phyloP scores from a whole-genome alignment of 1,284 basidiomycete genomes.

The Stereum hirsutum region DNA sequence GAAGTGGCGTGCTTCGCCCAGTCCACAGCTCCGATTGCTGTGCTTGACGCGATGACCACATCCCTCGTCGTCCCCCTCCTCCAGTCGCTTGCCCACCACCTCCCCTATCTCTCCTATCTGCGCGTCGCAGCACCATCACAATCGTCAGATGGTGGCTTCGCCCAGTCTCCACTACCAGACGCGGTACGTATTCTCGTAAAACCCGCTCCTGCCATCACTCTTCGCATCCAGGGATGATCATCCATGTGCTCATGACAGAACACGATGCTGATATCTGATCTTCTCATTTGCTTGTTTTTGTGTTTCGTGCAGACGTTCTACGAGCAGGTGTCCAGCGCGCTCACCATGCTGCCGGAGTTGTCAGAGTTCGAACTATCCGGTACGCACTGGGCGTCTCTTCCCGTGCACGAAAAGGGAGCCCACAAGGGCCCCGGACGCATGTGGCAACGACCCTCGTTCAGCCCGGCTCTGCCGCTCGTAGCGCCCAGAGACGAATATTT shows the following conservation, averaged over 20 bases:
- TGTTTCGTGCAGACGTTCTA: slow-evolving; percentile 46
- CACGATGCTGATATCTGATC: too few relatives aligned
- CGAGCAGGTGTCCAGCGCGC: slow-evolving; percentile 42
- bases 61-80: slow-evolving; percentile 22
- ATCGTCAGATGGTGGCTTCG: slow-evolving; percentile 21
- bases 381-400: slow-evolving; percentile 50
- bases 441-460: slow-evolving; percentile 45
- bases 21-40: slow-evolving; percentile 15
- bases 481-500: slow-evolving; percentile 16
- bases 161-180: too few relatives aligned
- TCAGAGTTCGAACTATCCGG: slow-evolving; percentile 62
- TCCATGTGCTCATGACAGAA: too few relatives aligned
- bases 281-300: slow-evolving; percentile 1
- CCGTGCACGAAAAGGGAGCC: slow-evolving; percentile 23
- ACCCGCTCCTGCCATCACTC: slow-evolving; percentile 8
- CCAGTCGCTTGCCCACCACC: slow-evolving; percentile 22
- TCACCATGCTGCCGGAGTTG: slow-evolving; percentile 47
- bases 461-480: slow-evolving; percentile 15
- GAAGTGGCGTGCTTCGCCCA: slow-evolving; percentile 39
- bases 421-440: slow-evolving; percentile 24
- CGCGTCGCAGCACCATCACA: slow-evolving; percentile 24
- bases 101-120: slow-evolving; percentile 23
- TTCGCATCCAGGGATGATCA: too few relatives aligned
- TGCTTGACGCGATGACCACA: slow-evolving; percentile 26
- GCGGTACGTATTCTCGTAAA: slow-evolving; percentile 19